Evolutionary conservation across 1,284 basidiomycete species (phyloP), one percentile per base, ranked within the genome.

Genomic region (Rhodotorula sp.): DNA sequence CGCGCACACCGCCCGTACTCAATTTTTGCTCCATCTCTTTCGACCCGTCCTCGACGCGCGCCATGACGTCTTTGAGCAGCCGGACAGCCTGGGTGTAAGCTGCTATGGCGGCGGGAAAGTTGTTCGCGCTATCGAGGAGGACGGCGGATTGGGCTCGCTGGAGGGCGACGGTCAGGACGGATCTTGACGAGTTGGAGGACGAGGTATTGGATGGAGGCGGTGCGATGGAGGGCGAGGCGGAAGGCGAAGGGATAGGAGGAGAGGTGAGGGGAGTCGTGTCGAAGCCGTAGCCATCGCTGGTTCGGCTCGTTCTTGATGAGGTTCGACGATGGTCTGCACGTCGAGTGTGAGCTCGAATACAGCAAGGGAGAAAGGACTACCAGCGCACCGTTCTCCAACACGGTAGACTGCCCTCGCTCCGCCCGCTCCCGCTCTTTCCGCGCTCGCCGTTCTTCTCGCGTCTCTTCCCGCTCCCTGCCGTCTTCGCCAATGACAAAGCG

Each of bases 131-230:
- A 72, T 82, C 81, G 54, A 81, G 75, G 50, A 78, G 70, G n/a
- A 82, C 81, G 31, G 81, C 81, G 11, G 70, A 79, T 62, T 82
- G 81, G 10, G 81, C 81, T 52, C 80, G 80, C 34, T 79, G 77
- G 10, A 82, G 68, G 0, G 81, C 81, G 59, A 81, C 78, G 10
- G 81, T 81, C 51, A 82, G 77, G 52, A 81, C 78, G 37, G 77
- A 78, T 55, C 81, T 81, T 52, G 75, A 76, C 10, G 76, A 75
- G 28, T 65, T 60, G 0, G 67, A 50, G 30, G 64, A 34, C 18
- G 68, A 60, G 40, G 59, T 9, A 2, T 53, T 48, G 18, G 55
- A 30, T 4, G 65, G n/a, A 6, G 40, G 24, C 8, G 62, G 22
- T 13, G 51, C 30, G 26, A 37, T 11, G 20, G n/a, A 7, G 13